Base-by-base conservation (phyloP, 2,329 filamentous ascomycete species). In the Colletotrichum simmondsii region DNA sequence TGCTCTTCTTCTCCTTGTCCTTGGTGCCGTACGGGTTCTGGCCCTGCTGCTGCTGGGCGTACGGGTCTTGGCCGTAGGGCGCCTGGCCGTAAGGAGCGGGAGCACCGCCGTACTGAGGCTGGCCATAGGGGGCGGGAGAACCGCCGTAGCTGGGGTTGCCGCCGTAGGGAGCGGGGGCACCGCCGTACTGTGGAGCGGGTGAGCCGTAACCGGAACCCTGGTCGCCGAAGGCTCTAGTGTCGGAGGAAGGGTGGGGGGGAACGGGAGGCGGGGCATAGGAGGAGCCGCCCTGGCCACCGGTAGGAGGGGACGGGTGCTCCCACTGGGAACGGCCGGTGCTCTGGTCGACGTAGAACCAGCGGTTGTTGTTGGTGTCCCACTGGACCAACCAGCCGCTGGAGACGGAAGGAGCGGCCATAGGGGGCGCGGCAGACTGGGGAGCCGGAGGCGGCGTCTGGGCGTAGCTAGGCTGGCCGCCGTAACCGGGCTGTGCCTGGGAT, bases 311-410 rank as follows among this genome's bases (percentile, higher is more conserved):
- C 73, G 91, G 90, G 19, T 86, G 84, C 74, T 92, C 90, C 91
- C 91, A 93, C 80, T 93, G 91, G 0, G 89, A 88, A 71, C 86
- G 87, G 24, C 90, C 90, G 14, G 89, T 89, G 59, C 88, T 84
- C 69, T 89, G 83, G 79, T 93, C 90, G 69, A 90, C 85, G 77
- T 92, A 94, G 82, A 89, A 93, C 84, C 89, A 92, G 68, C 89
- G 88, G 78, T 91, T 88, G 72, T 86, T 83, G 71, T 84, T 85
- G 70, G 89, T 87, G 75, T 93, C 91, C 81, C 88, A 93, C 80
- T 92, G 88, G 28, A 90, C 85, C 32, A 84, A 82, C 91, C 92
- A 93, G 75, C 91, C 91, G 62, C 85, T 78, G 28, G 91, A 86
- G 75, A 92, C 83, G 73, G 73, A 61, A 32, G 73, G 73, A 52